Evolutionary conservation across 1,139 yeast genomes (phyloP).

Genomic region (Kurtzmaniella quercitrusa): DNA sequence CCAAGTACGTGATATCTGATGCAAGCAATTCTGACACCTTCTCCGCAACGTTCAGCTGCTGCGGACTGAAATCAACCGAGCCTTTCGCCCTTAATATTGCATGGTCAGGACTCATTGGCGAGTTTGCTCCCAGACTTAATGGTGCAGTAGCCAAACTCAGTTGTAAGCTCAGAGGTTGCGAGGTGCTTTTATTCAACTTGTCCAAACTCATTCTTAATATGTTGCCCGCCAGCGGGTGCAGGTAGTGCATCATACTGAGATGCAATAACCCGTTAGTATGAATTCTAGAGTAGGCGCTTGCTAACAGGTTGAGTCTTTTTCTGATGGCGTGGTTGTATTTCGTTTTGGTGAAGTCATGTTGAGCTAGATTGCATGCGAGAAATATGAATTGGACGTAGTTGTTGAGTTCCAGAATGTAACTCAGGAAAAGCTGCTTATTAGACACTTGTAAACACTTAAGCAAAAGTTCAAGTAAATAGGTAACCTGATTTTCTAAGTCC

Average conservation of each 20-base stretch:
- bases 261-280: constrained; percentile 57
- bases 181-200: constrained; percentile 21
- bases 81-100: constrained; percentile 4
- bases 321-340: constrained; percentile 44
- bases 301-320: constrained; percentile 46
- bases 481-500: constrained; percentile 43
- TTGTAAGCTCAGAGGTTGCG: constrained; percentile 1
- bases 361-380: constrained; percentile 49
- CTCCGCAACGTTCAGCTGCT: constrained; percentile 13
- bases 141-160: constrained; percentile 1
- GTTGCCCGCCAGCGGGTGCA: constrained; percentile 13
- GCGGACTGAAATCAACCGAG: constrained; percentile 25
- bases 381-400: constrained; percentile 45
- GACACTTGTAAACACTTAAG: constrained; percentile 46
- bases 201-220: constrained; percentile 31
- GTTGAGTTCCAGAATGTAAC: constrained; percentile 49
- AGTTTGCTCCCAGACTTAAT: background rate
- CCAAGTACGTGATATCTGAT: constrained; percentile 19
- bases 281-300: constrained; percentile 53
- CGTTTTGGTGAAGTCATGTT: constrained; percentile 43
- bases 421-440: constrained; percentile 47
- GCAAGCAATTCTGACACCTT: constrained; percentile 7
- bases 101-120: background rate
- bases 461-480: constrained; percentile 43
- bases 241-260: constrained; percentile 39